These are phyloP conservation scores for Cymbopogon citratus DNA, from an alignment of 176 grass and related monocot genomes.

Conservation along the genomic window DNA sequence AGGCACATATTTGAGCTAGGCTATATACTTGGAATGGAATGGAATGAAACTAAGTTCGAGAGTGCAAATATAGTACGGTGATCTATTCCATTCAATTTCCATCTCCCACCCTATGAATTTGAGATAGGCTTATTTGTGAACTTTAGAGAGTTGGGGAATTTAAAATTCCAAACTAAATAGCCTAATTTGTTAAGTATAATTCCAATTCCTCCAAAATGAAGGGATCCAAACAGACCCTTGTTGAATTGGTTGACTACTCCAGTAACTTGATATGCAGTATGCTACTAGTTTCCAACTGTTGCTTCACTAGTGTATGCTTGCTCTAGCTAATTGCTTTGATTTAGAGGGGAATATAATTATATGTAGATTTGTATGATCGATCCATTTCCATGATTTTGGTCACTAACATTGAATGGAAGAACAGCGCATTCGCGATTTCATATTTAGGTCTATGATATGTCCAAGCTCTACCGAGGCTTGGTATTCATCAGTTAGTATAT, in stretches of 20 bases:
- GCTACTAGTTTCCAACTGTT: background rate
- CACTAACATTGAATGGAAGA: background rate
- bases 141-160: too few species aligned
- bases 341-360: background rate
- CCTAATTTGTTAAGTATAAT: too few species aligned
- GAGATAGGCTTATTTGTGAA: too few species aligned
- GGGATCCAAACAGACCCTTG: too few species aligned
- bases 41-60: too few species aligned
- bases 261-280: background rate
- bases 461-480: background rate
- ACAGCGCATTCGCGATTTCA: background rate
- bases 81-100: too few species aligned
- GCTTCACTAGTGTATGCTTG: conserved; percentile 6
- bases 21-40: too few species aligned
- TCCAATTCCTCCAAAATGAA: too few species aligned
- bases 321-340: background rate
- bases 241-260: background rate
- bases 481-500: background rate
- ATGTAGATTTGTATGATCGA: background rate
- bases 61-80: too few species aligned
- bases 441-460: background rate
- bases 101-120: too few species aligned
- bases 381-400: background rate
- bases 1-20: too few species aligned
- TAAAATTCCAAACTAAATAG: too few species aligned